These are phyloP conservation scores for Dendrocalamus sinicus DNA, from an alignment of 176 grass and related monocot genomes.

Conservation along the genomic window DNA sequence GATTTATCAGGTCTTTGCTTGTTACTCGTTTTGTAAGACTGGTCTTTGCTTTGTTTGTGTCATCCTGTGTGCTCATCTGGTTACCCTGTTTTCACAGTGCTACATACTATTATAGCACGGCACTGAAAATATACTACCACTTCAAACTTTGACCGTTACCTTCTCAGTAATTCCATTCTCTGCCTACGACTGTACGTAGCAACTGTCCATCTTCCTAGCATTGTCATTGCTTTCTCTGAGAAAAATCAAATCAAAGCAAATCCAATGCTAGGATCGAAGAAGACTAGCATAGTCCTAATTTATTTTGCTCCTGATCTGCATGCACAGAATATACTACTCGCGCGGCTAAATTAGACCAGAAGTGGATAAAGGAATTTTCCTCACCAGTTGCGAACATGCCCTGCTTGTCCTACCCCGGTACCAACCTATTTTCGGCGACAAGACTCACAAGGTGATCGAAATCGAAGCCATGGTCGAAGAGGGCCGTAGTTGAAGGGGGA, in stretches of 20 bases:
- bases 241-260: too few species aligned
- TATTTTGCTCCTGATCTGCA: background rate
- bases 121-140: too few species aligned
- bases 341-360: background rate
- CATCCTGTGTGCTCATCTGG: background rate
- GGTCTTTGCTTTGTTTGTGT: background rate
- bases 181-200: background rate
- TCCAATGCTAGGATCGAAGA: too few species aligned
- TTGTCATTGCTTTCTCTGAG: background rate
- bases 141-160: too few species aligned
- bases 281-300: background rate
- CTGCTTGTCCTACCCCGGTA: background rate
- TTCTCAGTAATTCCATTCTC: too few species aligned
- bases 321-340: background rate
- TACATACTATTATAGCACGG: too few species aligned
- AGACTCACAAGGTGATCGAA: too few species aligned
- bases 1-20: background rate
- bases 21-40: background rate
- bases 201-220: background rate
- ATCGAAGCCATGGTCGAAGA: too few species aligned
- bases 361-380: constrained; percentile 17
- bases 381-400: background rate
- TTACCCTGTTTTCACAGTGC: background rate
- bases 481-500: too few species aligned
- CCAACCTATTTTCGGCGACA: background rate